Evolutionary conservation across 2,329 filamentous ascomycete genomes (phyloP), one percentile per base, ranked within the genome.

Genomic region (Passalora sequoiae): DNA sequence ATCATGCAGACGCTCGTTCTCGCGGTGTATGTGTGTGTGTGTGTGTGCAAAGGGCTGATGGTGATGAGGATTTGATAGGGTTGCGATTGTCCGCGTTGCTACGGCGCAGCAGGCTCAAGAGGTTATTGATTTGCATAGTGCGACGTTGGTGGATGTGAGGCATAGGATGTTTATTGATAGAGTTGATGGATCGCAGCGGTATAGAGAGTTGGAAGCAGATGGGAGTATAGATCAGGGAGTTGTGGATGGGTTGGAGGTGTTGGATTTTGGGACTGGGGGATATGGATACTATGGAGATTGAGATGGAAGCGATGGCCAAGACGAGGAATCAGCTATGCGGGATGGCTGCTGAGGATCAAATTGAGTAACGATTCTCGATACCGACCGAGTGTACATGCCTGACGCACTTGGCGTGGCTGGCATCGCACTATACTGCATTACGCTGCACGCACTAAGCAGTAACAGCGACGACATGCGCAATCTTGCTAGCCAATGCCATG

Each of bases 401-500:
- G n/a, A n/a, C n/a, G n/a, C n/a, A n/a, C n/a, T n/a, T n/a, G n/a
- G n/a, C n/a, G n/a, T n/a, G n/a, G n/a, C n/a, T n/a, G n/a, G n/a
- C n/a, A n/a, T n/a, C n/a, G n/a, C n/a, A n/a, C n/a, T n/a, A n/a
- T n/a, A n/a, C n/a, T n/a, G n/a, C n/a, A n/a, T n/a, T n/a, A n/a
- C n/a, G n/a, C n/a, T n/a, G n/a, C n/a, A n/a, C n/a, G n/a, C n/a
- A n/a, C 38, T 49, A 49, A 22, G 49, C 47, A 32, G 38, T 40
- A n/a, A 50, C 42, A 27, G 43, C 40, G 12, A 54, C 43, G 3
- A 33, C 21, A 29, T 47, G 37, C 24, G 51, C 31, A 15, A 44
- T 46, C 31, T 40, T 44, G 4, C 33, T 44, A 10, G 44, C 43
- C 13, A 54, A 38, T 12, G 44, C 42, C 46, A 55, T 35, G 10